phyloP scores from a whole-genome alignment of 345 rosid genomes.

The Eucalyptus albens region DNA sequence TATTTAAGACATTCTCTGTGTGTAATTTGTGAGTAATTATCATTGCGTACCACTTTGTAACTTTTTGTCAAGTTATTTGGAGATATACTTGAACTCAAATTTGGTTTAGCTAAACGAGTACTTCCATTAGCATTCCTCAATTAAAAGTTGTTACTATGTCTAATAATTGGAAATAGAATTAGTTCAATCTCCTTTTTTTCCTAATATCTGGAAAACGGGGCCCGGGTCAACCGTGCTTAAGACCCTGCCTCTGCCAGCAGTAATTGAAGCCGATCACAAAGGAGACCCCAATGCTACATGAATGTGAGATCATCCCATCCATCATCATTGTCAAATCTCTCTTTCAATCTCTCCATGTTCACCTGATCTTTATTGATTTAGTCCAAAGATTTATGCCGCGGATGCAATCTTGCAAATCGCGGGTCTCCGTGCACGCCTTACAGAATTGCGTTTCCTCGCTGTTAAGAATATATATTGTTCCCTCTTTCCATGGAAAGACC shows the following conservation, averaged over 20 bases:
- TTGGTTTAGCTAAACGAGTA: background rate
- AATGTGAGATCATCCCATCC: background rate
- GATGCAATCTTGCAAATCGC: background rate
- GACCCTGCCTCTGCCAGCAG: background rate
- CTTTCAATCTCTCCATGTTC: background rate
- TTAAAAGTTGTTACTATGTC: background rate
- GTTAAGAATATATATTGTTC: conserved; percentile 2
- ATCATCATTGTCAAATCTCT: background rate
- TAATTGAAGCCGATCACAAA: no score
- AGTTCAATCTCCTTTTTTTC: background rate
- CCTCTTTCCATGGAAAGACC: background rate
- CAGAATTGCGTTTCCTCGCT: background rate
- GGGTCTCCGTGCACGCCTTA: background rate
- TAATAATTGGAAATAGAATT: background rate
- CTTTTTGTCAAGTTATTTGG: background rate
- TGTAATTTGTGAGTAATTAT: background rate
- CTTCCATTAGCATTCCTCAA: background rate
- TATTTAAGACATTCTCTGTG: background rate
- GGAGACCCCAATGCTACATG: no score
- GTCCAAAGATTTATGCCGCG: background rate
- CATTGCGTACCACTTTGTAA: background rate
- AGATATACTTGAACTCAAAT: background rate
- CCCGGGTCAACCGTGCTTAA: background rate
- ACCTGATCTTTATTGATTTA: background rate
- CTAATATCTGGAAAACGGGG: background rate